Conservation (phyloP, 495 filamentous ascomycete genomes). For the Pseudoneurospora amorphoporcata region DNA sequence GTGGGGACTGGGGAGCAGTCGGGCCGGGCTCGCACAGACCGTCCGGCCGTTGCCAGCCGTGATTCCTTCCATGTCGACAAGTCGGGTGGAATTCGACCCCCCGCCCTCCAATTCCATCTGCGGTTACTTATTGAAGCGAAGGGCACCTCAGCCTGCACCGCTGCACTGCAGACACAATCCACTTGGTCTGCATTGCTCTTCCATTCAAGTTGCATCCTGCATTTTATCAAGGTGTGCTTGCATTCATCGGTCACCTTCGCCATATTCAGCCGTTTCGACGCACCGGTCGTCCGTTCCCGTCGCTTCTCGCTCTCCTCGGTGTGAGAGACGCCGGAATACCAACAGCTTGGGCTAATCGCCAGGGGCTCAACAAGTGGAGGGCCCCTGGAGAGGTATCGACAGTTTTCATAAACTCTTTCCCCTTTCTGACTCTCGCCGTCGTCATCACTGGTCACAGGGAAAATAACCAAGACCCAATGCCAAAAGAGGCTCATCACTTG, state of each 20-base stretch:
- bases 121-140: not conserved
- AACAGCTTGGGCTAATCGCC: not conserved
- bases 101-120: not conserved
- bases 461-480: not conserved
- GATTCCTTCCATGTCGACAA: not conserved
- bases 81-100: too few species aligned
- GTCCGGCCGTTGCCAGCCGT: not conserved
- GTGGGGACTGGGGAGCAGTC: not conserved
- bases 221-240: not conserved
- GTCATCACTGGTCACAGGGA: not conserved
- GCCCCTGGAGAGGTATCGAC: not conserved
- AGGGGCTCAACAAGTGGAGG: not conserved
- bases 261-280: not conserved
- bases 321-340: not conserved
- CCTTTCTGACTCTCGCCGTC: not conserved
- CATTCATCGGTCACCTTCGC: not conserved
- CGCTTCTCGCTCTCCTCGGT: too few species aligned
- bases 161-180: not conserved
- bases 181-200: not conserved
- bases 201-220: not conserved
- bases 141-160: not conserved
- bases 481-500: not conserved
- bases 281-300: not conserved
- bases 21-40: not conserved
- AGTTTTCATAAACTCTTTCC: not conserved